Base-by-base conservation (phyloP, 176 grass and related monocot species). In the Bonia amplexicaulis region DNA sequence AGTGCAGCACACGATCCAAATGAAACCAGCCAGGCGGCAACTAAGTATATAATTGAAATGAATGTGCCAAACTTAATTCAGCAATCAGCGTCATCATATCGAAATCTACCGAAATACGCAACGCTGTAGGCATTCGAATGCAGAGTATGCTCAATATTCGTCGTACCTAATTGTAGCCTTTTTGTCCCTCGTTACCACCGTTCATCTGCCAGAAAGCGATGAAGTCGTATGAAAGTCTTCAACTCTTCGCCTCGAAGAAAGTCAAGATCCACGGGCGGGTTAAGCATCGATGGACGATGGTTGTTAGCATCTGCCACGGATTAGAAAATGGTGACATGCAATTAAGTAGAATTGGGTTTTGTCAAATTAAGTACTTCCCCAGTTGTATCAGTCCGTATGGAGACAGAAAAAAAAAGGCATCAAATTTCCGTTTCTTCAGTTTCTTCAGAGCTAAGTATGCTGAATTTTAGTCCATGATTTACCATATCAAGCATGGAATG, bases 381-480 rank as follows among this genome's bases (percentile, higher is more conserved):
- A 41, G 76, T 66, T 57, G 10, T 55, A 80, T 66, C 59, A 14
- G 35, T 46, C 25, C 40, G 47, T 26, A 87, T 81, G 49, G 37
- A 23, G 61, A 41, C 78, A 42, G 9, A 35, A 7, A 12, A 2
- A 33, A 5, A 12, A 16, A 42, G 14, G 40, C 60, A 68, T 45
- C 72, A 57, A 20, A 26, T 25, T 41, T 66, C 82, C 60, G 39
- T 76, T 55, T 84, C 55, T 1, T 59, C 49, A 4, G 48, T 72
- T 86, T 86, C 85, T 87, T 87, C 59, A 46, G 69, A 58, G 85
- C 85, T 66, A 87, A 81, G 85, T 49, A 67, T 66, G 46, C 47
- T 55, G 10, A 9, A 51, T 47, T 13, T 13, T 73, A 26, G n/a
- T 35, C 6, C 62, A 16, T 75, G 14, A 75, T 20, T 45, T 31